Percentiles rank a stretch among this genome's conserved stretches.
Conservation (phyloP, 1,284 basidiomycete genomes). For the Puccinia coronata region DNA sequence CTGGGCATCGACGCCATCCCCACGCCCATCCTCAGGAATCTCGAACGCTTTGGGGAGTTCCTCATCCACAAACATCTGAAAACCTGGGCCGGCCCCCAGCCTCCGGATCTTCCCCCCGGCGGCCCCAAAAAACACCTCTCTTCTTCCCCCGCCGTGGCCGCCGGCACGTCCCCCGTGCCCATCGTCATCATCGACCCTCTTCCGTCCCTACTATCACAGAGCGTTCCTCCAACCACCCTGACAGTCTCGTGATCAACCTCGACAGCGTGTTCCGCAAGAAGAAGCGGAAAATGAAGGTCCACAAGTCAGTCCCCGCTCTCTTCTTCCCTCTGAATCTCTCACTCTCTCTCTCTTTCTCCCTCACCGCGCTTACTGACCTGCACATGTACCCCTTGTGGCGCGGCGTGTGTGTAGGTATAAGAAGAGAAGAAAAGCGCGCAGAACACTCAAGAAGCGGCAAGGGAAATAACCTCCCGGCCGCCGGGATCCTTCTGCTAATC, state of each 20-base stretch:
- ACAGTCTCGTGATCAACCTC: not conserved
- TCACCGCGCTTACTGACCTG: not conserved
- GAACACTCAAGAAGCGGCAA: constrained; percentile 39
- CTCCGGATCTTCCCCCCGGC: not conserved
- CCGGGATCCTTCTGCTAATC: too few species aligned
- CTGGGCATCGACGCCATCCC: not conserved
- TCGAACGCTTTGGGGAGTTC: constrained; percentile 34
- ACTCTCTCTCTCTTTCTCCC: not conserved
- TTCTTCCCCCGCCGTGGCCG: too few species aligned
- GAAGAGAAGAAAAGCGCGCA: constrained; percentile 47
- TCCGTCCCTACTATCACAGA: not conserved
- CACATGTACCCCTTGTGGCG: not conserved
- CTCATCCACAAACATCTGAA: constrained; percentile 23
- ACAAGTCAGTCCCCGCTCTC: constrained; percentile 13
- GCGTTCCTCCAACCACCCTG: not conserved
- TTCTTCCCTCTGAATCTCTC: not conserved
- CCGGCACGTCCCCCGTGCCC: not conserved
- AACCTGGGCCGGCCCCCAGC: not conserved
- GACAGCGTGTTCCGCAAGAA: constrained; percentile 40
- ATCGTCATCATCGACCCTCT: constrained; percentile 27
- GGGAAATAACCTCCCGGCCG: not conserved
- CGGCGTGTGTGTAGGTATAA: constrained; percentile 33
- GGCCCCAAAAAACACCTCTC: not conserved
- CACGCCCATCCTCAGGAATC: constrained; percentile 3
- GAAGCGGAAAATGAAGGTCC: constrained; percentile 47